These are phyloP conservation scores for Prunus kanzakura DNA, from an alignment of 306 rosid genomes.

Conservation along the genomic window DNA sequence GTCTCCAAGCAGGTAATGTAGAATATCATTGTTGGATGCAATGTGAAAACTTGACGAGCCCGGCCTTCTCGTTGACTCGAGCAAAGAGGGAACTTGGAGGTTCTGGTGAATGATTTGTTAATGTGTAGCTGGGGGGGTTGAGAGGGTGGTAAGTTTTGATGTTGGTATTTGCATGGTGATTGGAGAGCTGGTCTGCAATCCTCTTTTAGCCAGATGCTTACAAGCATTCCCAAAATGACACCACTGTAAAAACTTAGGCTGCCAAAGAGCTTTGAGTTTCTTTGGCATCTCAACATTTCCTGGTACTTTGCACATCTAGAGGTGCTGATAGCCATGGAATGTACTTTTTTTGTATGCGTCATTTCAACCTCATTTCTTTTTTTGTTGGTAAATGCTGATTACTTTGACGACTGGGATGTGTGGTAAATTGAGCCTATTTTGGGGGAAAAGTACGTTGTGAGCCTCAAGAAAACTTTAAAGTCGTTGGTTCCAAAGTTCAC, in stretches of 20 bases:
- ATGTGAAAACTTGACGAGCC: background rate
- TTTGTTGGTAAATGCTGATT: too few species aligned
- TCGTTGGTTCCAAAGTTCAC: background rate
- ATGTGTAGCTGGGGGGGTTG: background rate
- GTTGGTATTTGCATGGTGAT: background rate
- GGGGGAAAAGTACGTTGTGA: background rate
- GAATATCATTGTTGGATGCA: background rate
- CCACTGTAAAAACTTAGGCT: background rate
- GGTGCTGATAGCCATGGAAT: background rate
- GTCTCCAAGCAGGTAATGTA: constrained; percentile 9
- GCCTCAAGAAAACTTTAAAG: background rate
- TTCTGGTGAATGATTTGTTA: background rate
- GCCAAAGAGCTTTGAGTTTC: background rate
- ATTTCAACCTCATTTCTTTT: too few species aligned
- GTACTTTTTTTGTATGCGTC: background rate
- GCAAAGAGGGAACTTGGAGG: background rate
- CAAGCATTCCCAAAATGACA: background rate
- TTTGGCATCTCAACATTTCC: background rate
- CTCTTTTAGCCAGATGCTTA: background rate
- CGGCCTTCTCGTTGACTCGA: background rate
- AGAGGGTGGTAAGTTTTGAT: background rate
- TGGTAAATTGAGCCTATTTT: too few species aligned
- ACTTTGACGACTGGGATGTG: too few species aligned
- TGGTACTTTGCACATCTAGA: background rate
- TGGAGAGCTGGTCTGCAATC: background rate